Evolutionary conservation across 2,329 filamentous ascomycete genomes (phyloP).

Genomic region (Botrytis hyacinthi): DNA sequence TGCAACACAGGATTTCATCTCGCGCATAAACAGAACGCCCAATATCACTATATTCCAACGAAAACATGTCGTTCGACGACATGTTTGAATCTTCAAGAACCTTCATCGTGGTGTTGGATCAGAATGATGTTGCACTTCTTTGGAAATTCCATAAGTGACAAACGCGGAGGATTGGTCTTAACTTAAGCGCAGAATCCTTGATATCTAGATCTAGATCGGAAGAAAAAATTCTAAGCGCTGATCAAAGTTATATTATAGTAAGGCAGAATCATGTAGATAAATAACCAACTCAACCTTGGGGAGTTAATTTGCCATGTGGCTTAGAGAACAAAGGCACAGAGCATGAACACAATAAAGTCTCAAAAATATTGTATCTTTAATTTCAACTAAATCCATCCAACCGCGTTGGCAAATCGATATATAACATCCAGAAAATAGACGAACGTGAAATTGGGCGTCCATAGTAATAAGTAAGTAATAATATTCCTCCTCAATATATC

Average conservation of each 20-base stretch:
- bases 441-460: neutral
- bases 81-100: neutral
- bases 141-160: neutral
- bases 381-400: conserved; percentile 11
- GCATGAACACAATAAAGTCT: neutral
- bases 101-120: neutral
- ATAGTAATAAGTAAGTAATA: conserved; percentile 13
- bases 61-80: neutral
- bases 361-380: neutral
- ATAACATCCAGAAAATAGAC: neutral
- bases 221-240: neutral
- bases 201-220: neutral
- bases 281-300: neutral
- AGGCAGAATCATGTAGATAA: neutral
- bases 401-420: conserved; percentile 6
- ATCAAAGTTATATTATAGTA: neutral
- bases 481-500: conserved; percentile 1
- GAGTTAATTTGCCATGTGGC: neutral
- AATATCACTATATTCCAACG: neutral
- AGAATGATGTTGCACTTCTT: too few relatives aligned
- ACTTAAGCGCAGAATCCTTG: neutral
- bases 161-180: neutral
- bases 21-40: neutral
- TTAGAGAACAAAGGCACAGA: neutral
- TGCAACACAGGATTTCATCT: neutral